These are phyloP conservation scores for Rhodotorula diobovata DNA, from an alignment of 768 basidiomycete species.

Conservation along the genomic window DNA sequence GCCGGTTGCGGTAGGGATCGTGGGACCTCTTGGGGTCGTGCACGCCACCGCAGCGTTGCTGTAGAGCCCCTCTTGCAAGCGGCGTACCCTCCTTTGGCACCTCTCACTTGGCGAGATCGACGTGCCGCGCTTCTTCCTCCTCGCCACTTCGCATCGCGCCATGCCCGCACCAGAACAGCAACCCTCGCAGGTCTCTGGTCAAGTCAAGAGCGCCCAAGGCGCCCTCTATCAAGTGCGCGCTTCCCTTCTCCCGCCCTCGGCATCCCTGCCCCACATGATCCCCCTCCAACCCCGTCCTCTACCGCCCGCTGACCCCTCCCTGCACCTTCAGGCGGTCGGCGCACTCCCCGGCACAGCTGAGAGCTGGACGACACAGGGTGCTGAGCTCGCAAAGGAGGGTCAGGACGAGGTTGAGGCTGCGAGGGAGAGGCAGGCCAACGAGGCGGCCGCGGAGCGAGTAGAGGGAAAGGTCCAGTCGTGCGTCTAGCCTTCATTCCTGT, in stretches of 20 bases:
- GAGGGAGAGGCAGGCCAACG: background rate
- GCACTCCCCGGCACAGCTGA: background rate
- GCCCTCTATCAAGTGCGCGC: slow-evolving; percentile 15
- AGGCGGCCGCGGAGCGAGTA: background rate
- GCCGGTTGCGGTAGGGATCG: slow-evolving; percentile 49
- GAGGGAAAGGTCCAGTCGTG: slow-evolving; percentile 25
- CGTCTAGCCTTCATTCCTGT: background rate
- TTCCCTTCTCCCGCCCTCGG: background rate
- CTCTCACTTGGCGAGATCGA: no score
- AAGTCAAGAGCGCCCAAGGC: slow-evolving; percentile 14
- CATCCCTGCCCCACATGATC: background rate
- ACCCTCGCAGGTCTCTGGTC: slow-evolving; percentile 15
- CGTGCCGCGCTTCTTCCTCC: background rate
- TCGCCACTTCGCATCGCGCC: no score
- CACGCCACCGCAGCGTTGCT: slow-evolving; percentile 50
- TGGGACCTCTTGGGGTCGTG: slow-evolving; percentile 53
- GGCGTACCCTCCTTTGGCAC: no score
- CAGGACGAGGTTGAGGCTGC: slow-evolving; percentile 7
- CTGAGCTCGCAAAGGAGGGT: slow-evolving; percentile 2
- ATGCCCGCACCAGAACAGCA: background rate
- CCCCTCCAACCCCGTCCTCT: background rate
- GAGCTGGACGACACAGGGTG: slow-evolving; percentile 11
- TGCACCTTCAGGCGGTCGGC: background rate
- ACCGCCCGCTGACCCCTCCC: background rate
- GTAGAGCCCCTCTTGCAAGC: background rate